These are phyloP conservation scores for Trichosporon asahii DNA, from an alignment of 1,284 basidiomycete species.

Conservation along the genomic window DNA sequence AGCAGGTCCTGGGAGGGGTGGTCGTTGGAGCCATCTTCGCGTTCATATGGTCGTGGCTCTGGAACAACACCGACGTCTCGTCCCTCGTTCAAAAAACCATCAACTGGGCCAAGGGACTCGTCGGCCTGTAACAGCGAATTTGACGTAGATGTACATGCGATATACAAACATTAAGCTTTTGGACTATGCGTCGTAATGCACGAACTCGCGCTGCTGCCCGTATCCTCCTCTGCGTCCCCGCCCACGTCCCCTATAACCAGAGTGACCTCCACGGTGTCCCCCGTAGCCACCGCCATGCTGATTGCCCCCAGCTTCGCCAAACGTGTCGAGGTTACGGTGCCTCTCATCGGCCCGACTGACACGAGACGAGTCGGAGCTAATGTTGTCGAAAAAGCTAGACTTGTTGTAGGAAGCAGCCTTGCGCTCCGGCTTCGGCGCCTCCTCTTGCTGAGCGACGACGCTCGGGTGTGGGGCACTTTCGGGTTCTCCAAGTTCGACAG, in stretches of 20 bases:
- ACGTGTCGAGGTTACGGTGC: slow-evolving; percentile 47
- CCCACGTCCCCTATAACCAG: slow-evolving; percentile 16
- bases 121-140: neutral
- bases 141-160: slow-evolving; percentile 5
- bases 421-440: slow-evolving; percentile 10
- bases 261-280: slow-evolving; percentile 14
- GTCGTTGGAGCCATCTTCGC: slow-evolving; percentile 62
- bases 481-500: slow-evolving; percentile 26
- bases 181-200: neutral
- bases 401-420: slow-evolving; percentile 36
- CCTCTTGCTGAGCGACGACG: slow-evolving; percentile 22
- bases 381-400: slow-evolving; percentile 45
- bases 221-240: slow-evolving; percentile 22
- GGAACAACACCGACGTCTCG: slow-evolving; percentile 21
- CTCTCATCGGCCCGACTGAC: slow-evolving; percentile 43
- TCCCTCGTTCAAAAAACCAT: slow-evolving; percentile 12
- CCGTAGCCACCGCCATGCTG: slow-evolving; percentile 19
- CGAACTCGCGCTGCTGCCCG: neutral
- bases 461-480: slow-evolving; percentile 37
- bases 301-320: slow-evolving; percentile 44
- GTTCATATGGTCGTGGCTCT: slow-evolving; percentile 55
- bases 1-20: slow-evolving; percentile 68
- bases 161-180: slow-evolving; percentile 10
- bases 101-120: neutral
- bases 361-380: slow-evolving; percentile 34